These are phyloP conservation scores for Gossypium ekmanianum DNA, from an alignment of 345 rosid species.

Conservation along the genomic window DNA sequence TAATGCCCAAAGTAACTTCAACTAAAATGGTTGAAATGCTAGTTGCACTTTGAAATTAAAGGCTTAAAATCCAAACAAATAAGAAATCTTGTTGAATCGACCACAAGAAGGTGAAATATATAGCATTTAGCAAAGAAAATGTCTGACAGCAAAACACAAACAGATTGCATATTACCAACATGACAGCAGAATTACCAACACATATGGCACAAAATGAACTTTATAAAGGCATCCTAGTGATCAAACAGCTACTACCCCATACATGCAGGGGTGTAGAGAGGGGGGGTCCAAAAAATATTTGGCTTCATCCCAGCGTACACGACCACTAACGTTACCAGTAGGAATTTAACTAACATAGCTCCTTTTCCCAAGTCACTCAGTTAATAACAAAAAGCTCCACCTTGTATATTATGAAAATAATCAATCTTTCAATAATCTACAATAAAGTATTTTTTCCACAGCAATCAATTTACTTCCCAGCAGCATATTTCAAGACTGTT, in stretches of 20 bases:
- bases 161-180: not conserved
- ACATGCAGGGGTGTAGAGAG: not conserved
- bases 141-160: not conserved
- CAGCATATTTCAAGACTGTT: not conserved
- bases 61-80: not conserved
- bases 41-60: not conserved
- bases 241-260: constrained; percentile 7
- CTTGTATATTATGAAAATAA: not conserved
- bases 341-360: not conserved
- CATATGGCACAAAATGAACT: not conserved
- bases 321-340: not conserved
- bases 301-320: too few species aligned
- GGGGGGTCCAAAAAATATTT: too few species aligned
- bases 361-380: not conserved
- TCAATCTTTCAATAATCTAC: not conserved
- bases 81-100: not conserved
- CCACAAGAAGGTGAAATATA: not conserved
- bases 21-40: constrained; percentile 2
- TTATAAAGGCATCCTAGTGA: not conserved
- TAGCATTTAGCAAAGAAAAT: not conserved
- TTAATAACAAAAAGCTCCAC: not conserved
- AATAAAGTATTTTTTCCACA: not conserved
- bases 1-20: not conserved
- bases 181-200: not conserved
- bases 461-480: not conserved